A percentile compares a stretch with the other conserved stretches of the same genome.
Evolutionary conservation across 768 basidiomycete species (phyloP).

Genomic region (Vararia minispora): DNA sequence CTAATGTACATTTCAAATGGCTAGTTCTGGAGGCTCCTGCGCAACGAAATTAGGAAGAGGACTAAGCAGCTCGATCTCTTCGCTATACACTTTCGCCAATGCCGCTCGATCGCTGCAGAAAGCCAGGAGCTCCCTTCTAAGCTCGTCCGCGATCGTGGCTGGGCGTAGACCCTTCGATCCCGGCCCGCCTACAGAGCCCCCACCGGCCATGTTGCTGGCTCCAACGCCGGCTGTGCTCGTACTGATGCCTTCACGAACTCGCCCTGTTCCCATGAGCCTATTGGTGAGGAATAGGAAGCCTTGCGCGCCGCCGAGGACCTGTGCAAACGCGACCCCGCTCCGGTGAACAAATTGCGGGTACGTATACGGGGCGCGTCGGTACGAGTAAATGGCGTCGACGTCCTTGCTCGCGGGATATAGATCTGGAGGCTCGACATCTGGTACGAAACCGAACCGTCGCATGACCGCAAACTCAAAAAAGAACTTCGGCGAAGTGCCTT

Average conservation of each 20-base stretch:
- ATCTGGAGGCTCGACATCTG: constrained; percentile 69
- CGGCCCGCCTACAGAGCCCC: no score
- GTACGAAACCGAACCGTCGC: constrained; percentile 67
- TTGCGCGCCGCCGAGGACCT: constrained; percentile 66
- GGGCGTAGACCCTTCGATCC: constrained; percentile 17
- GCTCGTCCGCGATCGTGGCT: constrained; percentile 21
- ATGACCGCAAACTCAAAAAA: constrained; percentile 80
- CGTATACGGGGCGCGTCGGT: constrained; percentile 65
- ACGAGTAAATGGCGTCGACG: constrained; percentile 82
- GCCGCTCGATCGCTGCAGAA: constrained; percentile 27
- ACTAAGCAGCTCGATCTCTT: constrained; percentile 8
- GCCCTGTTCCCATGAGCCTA: constrained; percentile 63
- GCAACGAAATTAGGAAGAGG: constrained; percentile 9
- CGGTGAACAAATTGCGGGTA: constrained; percentile 91
- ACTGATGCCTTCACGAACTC: no score
- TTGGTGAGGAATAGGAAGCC: constrained; percentile 90
- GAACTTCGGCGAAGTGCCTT: constrained; percentile 50
- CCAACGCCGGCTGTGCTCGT: constrained; percentile 14
- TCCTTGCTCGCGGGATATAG: constrained; percentile 74
- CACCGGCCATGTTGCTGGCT: constrained; percentile 11
- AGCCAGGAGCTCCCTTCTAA: constrained; percentile 22
- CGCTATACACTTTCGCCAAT: constrained; percentile 21
- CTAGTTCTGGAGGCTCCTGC: constrained; percentile 13
- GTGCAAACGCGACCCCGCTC: constrained; percentile 82
- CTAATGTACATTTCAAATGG: constrained; percentile 8